Base-by-base conservation (phyloP, 2,329 filamentous ascomycete species). In the Cladosporium sp. region DNA sequence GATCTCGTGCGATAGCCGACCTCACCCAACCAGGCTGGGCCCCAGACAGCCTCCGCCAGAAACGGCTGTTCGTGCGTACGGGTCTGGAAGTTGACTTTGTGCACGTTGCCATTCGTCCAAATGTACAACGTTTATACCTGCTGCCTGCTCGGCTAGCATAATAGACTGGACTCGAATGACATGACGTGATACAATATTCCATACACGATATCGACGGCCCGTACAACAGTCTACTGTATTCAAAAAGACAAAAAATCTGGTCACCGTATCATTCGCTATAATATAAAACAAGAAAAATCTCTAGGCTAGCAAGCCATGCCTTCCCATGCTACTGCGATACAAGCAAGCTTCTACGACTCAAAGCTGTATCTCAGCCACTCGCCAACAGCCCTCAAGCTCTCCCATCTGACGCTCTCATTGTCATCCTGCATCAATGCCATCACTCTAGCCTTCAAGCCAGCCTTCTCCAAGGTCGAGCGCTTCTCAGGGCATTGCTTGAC, bases 351-450 rank as follows among this genome's bases (percentile, higher is more conserved):
- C 42, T 51, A 46, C 32, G 49, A 57, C 29, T 82, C 79, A 67
- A 84, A 83, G 53, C 75, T 85, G 72, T 88, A 88, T 60, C 83
- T 78, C 67, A 88, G 69, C 83, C 85, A 88, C 67, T 86, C 85
- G 16, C 85, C 84, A 35, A 96, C 82, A 13, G 91, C 90, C 62
- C 86, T 82, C 72, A 96, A 72, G 69, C 88, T 93, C 75, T 96
- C 91, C 89, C 90, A 96, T 64, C 91, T 78, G 40, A 96, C 88
- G 53, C 82, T 84, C 73, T 95, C 90, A 62, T 95, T 89, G 52
- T 83, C 78, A 64, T 94, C 88, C 62, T 82, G 84, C 91, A 96
- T 96, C 63, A 96, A 76, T 72, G 90, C 87, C 90, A 96, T 95
- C 53, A 95, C 85, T 58, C 88, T 79, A 15, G 80, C 81, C 79